A percentile compares a stretch with the other conserved stretches of the same genome.
Conservation (phyloP, 2,329 filamentous ascomycete species). For the Penicillium sp. region DNA sequence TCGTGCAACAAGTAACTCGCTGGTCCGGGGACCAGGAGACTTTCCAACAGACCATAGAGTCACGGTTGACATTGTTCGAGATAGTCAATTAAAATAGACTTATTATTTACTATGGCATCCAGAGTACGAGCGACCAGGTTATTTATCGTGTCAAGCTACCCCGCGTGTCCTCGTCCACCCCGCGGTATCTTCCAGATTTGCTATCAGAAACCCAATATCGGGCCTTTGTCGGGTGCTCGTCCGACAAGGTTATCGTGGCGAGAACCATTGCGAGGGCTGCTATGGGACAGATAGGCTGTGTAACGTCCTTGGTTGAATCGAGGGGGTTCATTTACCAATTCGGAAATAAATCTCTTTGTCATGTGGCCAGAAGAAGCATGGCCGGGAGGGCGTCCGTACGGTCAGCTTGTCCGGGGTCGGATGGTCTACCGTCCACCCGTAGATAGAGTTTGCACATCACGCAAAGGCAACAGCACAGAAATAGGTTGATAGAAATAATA, state of each 20-base stretch:
- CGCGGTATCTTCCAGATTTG: conserved; percentile 1
- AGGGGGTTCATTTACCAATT: neutral
- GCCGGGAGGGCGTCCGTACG: conserved; percentile 13
- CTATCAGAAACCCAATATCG: conserved; percentile 6
- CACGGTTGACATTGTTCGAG: conserved; percentile 4
- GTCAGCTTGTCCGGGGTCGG: neutral
- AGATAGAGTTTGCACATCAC: neutral
- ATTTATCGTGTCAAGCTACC: conserved; percentile 12
- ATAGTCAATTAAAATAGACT: neutral
- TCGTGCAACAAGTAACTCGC: conserved; percentile 8
- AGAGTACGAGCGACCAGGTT: conserved; percentile 2
- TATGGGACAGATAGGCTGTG: neutral
- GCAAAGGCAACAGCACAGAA: neutral
- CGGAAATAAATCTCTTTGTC: conserved; percentile 4
- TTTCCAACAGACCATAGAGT: conserved; percentile 14
- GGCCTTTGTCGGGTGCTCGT: conserved; percentile 3
- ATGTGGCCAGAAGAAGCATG: neutral
- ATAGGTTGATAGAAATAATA: neutral
- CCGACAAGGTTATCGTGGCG: conserved; percentile 7
- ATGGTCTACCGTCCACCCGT: neutral
- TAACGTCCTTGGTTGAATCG: neutral
- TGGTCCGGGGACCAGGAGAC: conserved; percentile 2
- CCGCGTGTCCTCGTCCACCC: conserved; percentile 7
- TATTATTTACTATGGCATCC: neutral
- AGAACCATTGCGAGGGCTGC: neutral